Conservation (phyloP, 257 asterid species). For the Capsicum baccatum region DNA sequence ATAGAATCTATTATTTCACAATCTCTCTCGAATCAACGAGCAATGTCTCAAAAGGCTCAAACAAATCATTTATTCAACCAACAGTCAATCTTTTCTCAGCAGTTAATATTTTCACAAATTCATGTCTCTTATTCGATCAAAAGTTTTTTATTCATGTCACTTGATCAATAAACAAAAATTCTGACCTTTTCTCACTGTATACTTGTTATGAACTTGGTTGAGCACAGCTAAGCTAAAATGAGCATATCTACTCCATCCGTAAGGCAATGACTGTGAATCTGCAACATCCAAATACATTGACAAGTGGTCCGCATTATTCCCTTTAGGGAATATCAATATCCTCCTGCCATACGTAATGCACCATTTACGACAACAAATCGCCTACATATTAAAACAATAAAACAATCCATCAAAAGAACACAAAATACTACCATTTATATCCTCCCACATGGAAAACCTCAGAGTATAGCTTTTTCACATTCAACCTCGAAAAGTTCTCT, state of each 20-base stretch:
- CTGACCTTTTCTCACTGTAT: conserved; percentile 34
- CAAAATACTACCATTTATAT: conserved; percentile 51
- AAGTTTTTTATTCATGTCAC: neutral
- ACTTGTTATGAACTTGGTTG: conserved; percentile 31
- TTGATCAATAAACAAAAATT: neutral
- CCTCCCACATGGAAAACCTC: conserved; percentile 51
- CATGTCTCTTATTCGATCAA: neutral
- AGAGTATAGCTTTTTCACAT: conserved; percentile 55
- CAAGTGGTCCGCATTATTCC: conserved; percentile 38
- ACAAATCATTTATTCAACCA: neutral
- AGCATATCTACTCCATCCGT: conserved; percentile 40
- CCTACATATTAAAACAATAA: neutral
- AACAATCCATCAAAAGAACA: neutral
- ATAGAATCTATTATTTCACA: conserved; percentile 14
- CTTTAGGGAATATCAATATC: conserved; percentile 37
- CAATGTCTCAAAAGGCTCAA: neutral
- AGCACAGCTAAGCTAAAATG: conserved; percentile 35
- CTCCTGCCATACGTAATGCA: conserved; percentile 32
- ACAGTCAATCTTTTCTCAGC: neutral
- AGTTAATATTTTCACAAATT: conserved; percentile 6
- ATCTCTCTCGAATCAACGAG: neutral
- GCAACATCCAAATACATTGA: conserved; percentile 41
- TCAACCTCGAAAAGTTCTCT: conserved; percentile 50
- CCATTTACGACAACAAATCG: neutral
- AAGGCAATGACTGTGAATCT: conserved; percentile 34